phyloP scores from a whole-genome alignment of 331 rosid species.

The Pyracantha coccinea region DNA sequence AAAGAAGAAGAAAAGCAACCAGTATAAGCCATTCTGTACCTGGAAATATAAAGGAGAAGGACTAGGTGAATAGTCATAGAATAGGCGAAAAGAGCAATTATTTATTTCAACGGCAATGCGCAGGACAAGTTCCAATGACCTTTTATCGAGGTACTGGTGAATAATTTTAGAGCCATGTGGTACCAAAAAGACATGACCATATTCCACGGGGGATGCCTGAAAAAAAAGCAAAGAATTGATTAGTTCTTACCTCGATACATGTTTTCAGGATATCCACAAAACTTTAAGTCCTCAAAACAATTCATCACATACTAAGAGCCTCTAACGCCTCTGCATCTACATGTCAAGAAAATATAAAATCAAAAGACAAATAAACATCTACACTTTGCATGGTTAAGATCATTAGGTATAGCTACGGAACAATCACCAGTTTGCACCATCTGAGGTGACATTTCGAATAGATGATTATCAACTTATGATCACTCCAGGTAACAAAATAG shows the following conservation, averaged over 20 bases:
- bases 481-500: not conserved
- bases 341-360: not conserved
- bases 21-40: constrained; percentile 5
- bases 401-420: not conserved
- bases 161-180: constrained; percentile 13
- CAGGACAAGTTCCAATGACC: constrained; percentile 27
- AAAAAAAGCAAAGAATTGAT: not conserved
- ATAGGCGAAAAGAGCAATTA: constrained; percentile 27
- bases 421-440: not conserved
- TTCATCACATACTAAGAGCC: not conserved
- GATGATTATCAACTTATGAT: too few species aligned
- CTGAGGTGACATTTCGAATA: too few species aligned
- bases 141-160: constrained; percentile 19
- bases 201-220: constrained; percentile 29
- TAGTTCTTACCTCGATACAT: not conserved
- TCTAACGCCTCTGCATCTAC: not conserved
- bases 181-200: constrained; percentile 34
- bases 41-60: constrained; percentile 26
- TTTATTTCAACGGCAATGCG: constrained; percentile 28
- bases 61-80: constrained; percentile 21
- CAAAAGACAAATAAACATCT: not conserved
- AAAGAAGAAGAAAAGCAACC: not conserved
- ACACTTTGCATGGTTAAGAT: not conserved
- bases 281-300: not conserved
- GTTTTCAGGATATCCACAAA: not conserved